A percentile compares a stretch with the other conserved stretches of the same genome.
Conservation (phyloP, 345 rosid species). For the Acer negundo region DNA sequence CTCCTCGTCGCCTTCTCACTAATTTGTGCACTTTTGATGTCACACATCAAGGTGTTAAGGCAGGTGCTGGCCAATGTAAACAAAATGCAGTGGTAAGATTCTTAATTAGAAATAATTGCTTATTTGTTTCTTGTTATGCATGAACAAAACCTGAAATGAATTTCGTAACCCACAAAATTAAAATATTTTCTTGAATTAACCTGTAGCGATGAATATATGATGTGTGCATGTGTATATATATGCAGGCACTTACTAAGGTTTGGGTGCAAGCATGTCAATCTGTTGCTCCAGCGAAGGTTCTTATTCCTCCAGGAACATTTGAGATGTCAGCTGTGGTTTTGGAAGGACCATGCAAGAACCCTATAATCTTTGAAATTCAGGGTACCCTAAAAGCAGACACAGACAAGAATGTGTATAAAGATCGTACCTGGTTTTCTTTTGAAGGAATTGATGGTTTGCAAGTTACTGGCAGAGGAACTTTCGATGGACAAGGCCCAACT, state of each 20-base stretch:
- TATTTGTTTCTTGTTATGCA: background rate
- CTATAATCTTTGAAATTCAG: constrained; percentile 40
- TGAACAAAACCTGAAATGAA: no score
- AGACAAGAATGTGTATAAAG: constrained; percentile 31
- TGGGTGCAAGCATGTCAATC: constrained; percentile 58
- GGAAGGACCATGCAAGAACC: constrained; percentile 59
- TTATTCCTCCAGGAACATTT: constrained; percentile 49
- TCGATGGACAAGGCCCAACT: constrained; percentile 61
- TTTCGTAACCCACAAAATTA: background rate
- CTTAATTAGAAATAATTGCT: background rate
- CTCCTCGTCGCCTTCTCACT: constrained; percentile 31
- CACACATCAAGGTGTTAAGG: constrained; percentile 42
- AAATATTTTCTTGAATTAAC: background rate
- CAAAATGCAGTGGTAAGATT: background rate
- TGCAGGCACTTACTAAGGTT: constrained; percentile 53
- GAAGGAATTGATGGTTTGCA: constrained; percentile 42
- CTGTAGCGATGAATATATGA: background rate
- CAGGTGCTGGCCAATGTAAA: background rate
- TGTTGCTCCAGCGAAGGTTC: constrained; percentile 43
- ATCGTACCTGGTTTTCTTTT: constrained; percentile 44
- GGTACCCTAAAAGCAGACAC: constrained; percentile 51
- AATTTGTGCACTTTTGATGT: constrained; percentile 43
- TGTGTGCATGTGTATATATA: background rate
- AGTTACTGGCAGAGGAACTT: constrained; percentile 60
- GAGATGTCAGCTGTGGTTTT: constrained; percentile 46